Evolutionary conservation across 2,329 filamentous ascomycete genomes (phyloP).

Genomic region (Ophiocordyceps australis): DNA sequence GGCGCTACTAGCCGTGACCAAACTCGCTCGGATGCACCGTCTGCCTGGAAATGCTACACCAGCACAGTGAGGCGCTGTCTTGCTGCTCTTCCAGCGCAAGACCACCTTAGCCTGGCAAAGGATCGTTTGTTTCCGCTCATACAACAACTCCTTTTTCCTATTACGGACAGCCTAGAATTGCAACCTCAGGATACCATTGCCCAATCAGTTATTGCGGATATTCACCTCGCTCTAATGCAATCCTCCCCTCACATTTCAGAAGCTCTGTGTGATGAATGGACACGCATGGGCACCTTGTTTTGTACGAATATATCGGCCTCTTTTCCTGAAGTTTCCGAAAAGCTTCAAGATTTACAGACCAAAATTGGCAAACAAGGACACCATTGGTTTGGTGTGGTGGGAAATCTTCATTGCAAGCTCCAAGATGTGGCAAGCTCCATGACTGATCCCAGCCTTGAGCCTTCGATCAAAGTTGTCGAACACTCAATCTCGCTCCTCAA

Average conservation of each 20-base stretch:
- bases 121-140: conserved; percentile 35
- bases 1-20: conserved; percentile 65
- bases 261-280: conserved; percentile 42
- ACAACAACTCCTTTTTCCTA: conserved; percentile 31
- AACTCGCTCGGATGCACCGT: conserved; percentile 43
- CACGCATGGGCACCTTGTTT: conserved; percentile 39
- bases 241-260: conserved; percentile 22
- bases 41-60: conserved; percentile 63
- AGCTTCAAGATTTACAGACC: conserved; percentile 55
- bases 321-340: conserved; percentile 64
- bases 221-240: conserved; percentile 24
- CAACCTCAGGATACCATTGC: too few relatives aligned
- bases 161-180: too few relatives aligned
- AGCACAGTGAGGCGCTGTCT: conserved; percentile 38
- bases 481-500: conserved; percentile 23
- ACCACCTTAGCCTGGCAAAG: conserved; percentile 25
- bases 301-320: conserved; percentile 52
- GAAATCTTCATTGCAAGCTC: conserved; percentile 21
- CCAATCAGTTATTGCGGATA: conserved; percentile 22
- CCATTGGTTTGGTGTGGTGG: conserved; percentile 46
- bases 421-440: conserved; percentile 3
- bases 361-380: conserved; percentile 45
- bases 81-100: conserved; percentile 22
- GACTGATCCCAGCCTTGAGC: conserved; percentile 11
- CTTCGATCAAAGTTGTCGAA: conserved; percentile 12